A percentile compares a stretch with the other conserved stretches of the same genome.
Evolutionary conservation across 2,329 filamentous ascomycete genomes (phyloP).

Genomic region (Sclerotinia glacialis): DNA sequence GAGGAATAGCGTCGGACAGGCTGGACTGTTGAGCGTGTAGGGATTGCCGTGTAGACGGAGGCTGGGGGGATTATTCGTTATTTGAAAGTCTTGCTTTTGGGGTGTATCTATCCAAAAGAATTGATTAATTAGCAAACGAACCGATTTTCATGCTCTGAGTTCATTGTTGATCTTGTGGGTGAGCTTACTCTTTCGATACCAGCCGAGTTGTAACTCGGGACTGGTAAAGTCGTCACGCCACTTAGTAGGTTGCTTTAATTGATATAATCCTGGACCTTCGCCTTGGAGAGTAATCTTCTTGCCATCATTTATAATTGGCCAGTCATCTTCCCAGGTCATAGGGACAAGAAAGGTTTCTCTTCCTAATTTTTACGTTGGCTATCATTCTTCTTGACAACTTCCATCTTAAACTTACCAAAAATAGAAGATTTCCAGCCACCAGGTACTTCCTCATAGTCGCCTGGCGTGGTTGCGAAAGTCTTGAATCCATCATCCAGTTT

Average conservation of each 20-base stretch:
- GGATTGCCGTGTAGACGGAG: constrained; percentile 4
- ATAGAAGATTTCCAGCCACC: constrained; percentile 14
- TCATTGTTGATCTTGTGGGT: not conserved
- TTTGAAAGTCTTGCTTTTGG: not conserved
- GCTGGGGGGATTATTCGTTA: not conserved
- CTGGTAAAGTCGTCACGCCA: constrained; percentile 11
- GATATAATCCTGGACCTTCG: constrained; percentile 5
- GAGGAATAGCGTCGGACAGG: not conserved
- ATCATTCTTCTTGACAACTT: constrained; percentile 38
- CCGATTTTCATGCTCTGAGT: too few relatives aligned
- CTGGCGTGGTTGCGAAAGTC: not conserved
- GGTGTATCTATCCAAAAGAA: not conserved
- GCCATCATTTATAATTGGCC: constrained; percentile 42
- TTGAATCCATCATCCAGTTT: not conserved
- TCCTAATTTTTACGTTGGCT: constrained; percentile 43
- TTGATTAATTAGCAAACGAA: not conserved
- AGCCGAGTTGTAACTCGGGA: constrained; percentile 6
- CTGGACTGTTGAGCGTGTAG: constrained; percentile 3
- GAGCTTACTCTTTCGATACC: constrained; percentile 17
- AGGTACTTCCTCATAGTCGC: not conserved
- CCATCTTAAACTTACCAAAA: constrained; percentile 42
- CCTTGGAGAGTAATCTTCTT: constrained; percentile 1
- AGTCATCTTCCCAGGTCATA: constrained; percentile 50
- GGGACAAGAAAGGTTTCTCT: constrained; percentile 51
- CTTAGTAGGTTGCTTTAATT: not conserved